Conservation (phyloP, 208 protist genomes). For the Crithidia fasciculata region DNA sequence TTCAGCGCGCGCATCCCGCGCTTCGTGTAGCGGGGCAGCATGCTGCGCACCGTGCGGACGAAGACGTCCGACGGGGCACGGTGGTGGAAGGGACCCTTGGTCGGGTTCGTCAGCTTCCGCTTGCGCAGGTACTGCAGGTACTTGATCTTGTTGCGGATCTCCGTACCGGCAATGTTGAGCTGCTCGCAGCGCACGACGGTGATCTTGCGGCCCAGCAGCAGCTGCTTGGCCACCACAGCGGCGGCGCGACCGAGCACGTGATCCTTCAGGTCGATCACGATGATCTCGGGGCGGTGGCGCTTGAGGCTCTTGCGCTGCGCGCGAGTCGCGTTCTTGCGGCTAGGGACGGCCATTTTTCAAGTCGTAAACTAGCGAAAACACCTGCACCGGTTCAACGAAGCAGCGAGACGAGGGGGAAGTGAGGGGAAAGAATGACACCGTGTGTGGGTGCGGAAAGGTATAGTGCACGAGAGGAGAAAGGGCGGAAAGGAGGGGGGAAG, state of each 20-base stretch:
- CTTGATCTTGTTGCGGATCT: conserved; percentile 99
- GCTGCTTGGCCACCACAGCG: conserved; percentile 97
- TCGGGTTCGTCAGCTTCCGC: conserved; percentile 97
- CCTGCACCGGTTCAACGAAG: conserved; percentile 1
- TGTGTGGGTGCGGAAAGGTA: too few species aligned
- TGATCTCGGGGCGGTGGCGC: conserved; percentile 85
- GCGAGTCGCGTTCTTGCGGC: conserved; percentile 66
- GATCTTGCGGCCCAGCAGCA: conserved; percentile 96
- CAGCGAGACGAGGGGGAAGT: neutral
- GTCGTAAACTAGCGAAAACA: conserved; percentile 34
- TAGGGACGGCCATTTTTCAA: conserved; percentile 70
- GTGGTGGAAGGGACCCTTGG: conserved; percentile 97
- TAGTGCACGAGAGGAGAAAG: neutral
- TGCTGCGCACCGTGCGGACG: conserved; percentile 95
- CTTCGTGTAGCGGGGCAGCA: conserved; percentile 96
- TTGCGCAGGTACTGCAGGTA: conserved; percentile 95
- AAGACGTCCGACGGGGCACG: conserved; percentile 97
- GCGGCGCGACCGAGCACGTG: conserved; percentile 98
- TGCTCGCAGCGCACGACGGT: conserved; percentile 97
- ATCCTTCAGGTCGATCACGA: conserved; percentile 97
- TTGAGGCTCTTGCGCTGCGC: conserved; percentile 75
- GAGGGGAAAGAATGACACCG: neutral
- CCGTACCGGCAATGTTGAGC: conserved; percentile 94
- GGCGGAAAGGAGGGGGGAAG: neutral
- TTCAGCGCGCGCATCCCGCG: conserved; percentile 79